Base-by-base conservation (phyloP, 106 monocot genomes). In the Apostasia ramifera region DNA sequence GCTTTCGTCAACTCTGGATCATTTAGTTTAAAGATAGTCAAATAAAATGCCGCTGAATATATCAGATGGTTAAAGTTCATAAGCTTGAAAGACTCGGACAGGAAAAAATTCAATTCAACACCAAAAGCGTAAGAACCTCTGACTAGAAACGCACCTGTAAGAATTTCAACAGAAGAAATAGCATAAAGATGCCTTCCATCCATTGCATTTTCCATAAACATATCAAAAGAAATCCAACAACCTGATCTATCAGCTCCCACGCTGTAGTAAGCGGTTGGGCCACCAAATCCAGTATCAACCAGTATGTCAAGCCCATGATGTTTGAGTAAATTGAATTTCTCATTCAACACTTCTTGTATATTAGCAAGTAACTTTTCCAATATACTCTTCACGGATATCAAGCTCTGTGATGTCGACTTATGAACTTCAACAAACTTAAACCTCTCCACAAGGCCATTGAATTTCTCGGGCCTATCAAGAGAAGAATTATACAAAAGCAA, bases 141-240 rank as follows among this genome's bases (percentile, higher is more conserved):
- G 40, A 57, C 55, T 6, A 56, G 10, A 40, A 70, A 67, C 54
- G 60, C 59, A 91, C 90, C 94, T 85, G 83, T 83, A 47, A 94
- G 85, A 71, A 85, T 76, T 73, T 91, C 85, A 66, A 83, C 72
- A 68, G 85, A 66, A 79, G 91, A 94, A 65, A 81, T 73, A 58
- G 81, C 77, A 85, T 85, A 50, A 37, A 95, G 81, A 66, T 85
- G 71, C 72, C 70, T 87, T 54, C 94, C 94, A 75, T 95, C 91
- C 83, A 95, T 95, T 53, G 83, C 60, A 55, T 84, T 84, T 76
- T 95, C 94, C 94, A 95, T 75, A 73, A 88, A 83, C 38, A 85
- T 72, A 84, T 95, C 91, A 81, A 95, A 83, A 66, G 81, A 40
- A 60, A 91, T 73, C 94, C 94, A 95, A 69, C 79, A 91, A 66